phyloP scores from a whole-genome alignment of 2,329 filamentous ascomycete genomes.

The Neocucurbitaria cava region DNA sequence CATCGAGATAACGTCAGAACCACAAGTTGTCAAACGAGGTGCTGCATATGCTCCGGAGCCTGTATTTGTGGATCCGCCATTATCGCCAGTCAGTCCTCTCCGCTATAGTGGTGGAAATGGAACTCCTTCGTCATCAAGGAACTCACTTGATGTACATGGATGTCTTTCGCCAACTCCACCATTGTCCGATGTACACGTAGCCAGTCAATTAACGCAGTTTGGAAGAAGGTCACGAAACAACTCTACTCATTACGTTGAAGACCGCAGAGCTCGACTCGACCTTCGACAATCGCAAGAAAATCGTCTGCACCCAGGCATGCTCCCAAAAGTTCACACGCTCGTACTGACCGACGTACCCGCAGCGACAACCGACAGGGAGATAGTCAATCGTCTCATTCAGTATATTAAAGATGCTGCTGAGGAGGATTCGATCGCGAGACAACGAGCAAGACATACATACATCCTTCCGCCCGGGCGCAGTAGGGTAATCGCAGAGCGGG shows the following conservation, averaged over 20 bases:
- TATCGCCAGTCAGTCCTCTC: constrained; percentile 24
- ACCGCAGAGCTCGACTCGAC: constrained; percentile 38
- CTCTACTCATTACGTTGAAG: constrained; percentile 35
- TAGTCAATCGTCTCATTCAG: constrained; percentile 52
- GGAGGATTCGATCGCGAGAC: constrained; percentile 60
- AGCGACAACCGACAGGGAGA: constrained; percentile 51
- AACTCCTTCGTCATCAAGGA: constrained; percentile 2
- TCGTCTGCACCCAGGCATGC: constrained; percentile 61
- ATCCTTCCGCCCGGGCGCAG: constrained; percentile 64
- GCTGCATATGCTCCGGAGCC: constrained; percentile 57
- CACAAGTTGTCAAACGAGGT: constrained; percentile 46
- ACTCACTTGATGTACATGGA: neutral
- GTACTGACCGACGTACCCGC: constrained; percentile 64
- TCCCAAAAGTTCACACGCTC: constrained; percentile 62
- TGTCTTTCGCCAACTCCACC: constrained; percentile 24
- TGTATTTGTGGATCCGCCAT: constrained; percentile 29
- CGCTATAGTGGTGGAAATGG: constrained; percentile 9
- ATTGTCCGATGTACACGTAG: constrained; percentile 4
- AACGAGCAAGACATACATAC: constrained; percentile 64
- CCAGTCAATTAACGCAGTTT: neutral
- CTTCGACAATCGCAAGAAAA: constrained; percentile 42
- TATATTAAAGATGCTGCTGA: constrained; percentile 65
- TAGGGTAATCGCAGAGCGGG: constrained; percentile 56
- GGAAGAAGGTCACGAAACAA: constrained; percentile 26
- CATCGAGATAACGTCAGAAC: constrained; percentile 42